phyloP scores from a whole-genome alignment of 2,329 filamentous ascomycete species.

The Harringtonia aguacate region DNA sequence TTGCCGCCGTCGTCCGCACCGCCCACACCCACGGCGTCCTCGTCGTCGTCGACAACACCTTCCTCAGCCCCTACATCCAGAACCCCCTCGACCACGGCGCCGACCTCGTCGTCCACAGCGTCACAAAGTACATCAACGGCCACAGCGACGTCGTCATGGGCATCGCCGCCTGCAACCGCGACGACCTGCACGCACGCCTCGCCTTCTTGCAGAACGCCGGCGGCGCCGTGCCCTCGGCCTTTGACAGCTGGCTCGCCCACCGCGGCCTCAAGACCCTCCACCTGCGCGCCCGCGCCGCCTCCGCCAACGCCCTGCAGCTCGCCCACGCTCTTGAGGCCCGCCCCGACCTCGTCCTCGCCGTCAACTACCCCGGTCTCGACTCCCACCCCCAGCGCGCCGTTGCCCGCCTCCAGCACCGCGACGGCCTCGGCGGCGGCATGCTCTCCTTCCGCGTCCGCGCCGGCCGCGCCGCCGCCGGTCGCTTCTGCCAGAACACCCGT shows the following conservation, averaged over 20 bases:
- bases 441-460: slow-evolving; percentile 89
- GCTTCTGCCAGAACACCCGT: slow-evolving; percentile 81
- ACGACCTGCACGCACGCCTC: slow-evolving; percentile 64
- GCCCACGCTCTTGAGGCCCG: slow-evolving; percentile 69
- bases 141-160: slow-evolving; percentile 98
- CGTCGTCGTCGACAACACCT: slow-evolving; percentile 99
- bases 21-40: slow-evolving; percentile 83
- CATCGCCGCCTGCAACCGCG: slow-evolving; percentile 86
- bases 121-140: slow-evolving; percentile 99
- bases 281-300: slow-evolving; percentile 78
- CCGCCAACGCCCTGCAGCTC: slow-evolving; percentile 67
- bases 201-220: slow-evolving; percentile 95
- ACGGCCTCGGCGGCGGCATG: slow-evolving; percentile 95
- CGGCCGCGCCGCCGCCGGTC: slow-evolving; percentile 73
- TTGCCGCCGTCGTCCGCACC: slow-evolving; percentile 68
- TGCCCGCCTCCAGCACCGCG: slow-evolving; percentile 81
- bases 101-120: slow-evolving; percentile 92
- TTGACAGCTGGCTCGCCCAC: slow-evolving; percentile 97
- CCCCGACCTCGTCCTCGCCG: slow-evolving; percentile 63
- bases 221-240: slow-evolving; percentile 85
- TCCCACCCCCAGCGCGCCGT: slow-evolving; percentile 82
- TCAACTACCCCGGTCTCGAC: slow-evolving; percentile 90
- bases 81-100: slow-evolving; percentile 92
- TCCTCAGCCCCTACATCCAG: slow-evolving; percentile 91
- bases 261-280: slow-evolving; percentile 95